A percentile compares a stretch with the other conserved stretches of the same genome.
Conservation (phyloP, 495 filamentous ascomycete species). For the Penicillium canescens region DNA sequence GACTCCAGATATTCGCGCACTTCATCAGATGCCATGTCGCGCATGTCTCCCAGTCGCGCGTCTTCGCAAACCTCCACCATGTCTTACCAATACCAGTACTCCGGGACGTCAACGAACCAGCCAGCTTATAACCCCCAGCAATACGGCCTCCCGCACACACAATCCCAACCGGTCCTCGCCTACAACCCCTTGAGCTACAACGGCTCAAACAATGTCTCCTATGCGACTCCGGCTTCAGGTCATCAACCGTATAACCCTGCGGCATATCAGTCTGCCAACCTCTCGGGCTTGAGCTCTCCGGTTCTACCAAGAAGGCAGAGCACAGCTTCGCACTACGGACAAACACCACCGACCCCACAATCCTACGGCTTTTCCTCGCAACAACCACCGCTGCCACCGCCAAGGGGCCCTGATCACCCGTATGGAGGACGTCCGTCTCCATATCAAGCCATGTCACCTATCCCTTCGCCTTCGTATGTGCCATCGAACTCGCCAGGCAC, state of each 20-base stretch:
- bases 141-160: slow-evolving; percentile 67
- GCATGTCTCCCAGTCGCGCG: slow-evolving; percentile 47
- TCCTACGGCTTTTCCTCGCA: slow-evolving; percentile 36
- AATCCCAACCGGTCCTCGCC: slow-evolving; percentile 41
- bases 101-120: slow-evolving; percentile 48
- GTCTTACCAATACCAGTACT: slow-evolving; percentile 64
- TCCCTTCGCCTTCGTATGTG: slow-evolving; percentile 22
- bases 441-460: slow-evolving; percentile 25
- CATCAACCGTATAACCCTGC: slow-evolving; percentile 76
- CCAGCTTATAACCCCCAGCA: slow-evolving; percentile 80
- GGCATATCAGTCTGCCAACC: slow-evolving; percentile 52
- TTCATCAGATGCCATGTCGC: slow-evolving; percentile 33
- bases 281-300: slow-evolving; percentile 26
- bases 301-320: slow-evolving; percentile 34
- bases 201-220: slow-evolving; percentile 32
- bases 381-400: slow-evolving; percentile 44
- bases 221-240: slow-evolving; percentile 23
- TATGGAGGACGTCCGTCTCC: slow-evolving; percentile 42
- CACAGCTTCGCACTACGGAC: slow-evolving; percentile 30
- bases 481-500: slow-evolving; percentile 25
- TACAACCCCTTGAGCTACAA: slow-evolving; percentile 49
- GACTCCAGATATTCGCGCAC: slow-evolving; percentile 35
- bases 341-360: slow-evolving; percentile 35
- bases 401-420: slow-evolving; percentile 48
- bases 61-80: slow-evolving; percentile 46